A percentile compares a stretch with the other conserved stretches of the same genome.
Evolutionary conservation across 2,329 filamentous ascomycete species (phyloP).

Genomic region (Cryphonectria radicalis): DNA sequence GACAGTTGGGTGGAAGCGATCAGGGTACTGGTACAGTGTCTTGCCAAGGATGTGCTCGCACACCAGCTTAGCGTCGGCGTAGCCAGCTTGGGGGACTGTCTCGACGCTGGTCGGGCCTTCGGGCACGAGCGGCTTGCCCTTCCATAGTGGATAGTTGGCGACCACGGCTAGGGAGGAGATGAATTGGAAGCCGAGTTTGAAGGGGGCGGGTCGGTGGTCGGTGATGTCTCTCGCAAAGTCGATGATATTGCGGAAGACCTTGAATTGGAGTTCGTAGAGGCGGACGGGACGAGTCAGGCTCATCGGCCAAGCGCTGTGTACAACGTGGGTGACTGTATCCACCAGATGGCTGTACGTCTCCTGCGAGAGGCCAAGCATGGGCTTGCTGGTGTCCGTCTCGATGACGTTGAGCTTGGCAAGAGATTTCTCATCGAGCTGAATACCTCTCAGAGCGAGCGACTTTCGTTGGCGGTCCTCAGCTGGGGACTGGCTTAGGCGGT

Average conservation of each 20-base stretch:
- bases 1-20: conserved; percentile 46
- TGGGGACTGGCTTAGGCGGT: conserved; percentile 41
- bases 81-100: conserved; percentile 50
- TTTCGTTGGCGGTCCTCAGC: conserved; percentile 38
- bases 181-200: conserved; percentile 43
- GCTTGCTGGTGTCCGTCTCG: conserved; percentile 46
- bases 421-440: neutral
- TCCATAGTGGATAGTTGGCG: conserved; percentile 31
- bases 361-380: conserved; percentile 46
- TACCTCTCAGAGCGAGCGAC: conserved; percentile 31
- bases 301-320: conserved; percentile 61
- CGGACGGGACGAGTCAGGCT: conserved; percentile 43
- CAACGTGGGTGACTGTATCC: conserved; percentile 50
- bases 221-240: conserved; percentile 41
- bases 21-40: conserved; percentile 48
- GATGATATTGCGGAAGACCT: conserved; percentile 49
- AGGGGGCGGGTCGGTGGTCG: neutral
- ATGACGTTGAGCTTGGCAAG: conserved; percentile 45
- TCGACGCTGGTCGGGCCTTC: conserved; percentile 48
- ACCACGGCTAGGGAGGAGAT: conserved; percentile 48
- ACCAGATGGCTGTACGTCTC: conserved; percentile 44
- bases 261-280: conserved; percentile 48
- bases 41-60: conserved; percentile 55
- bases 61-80: conserved; percentile 56
- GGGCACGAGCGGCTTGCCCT: conserved; percentile 40